Evolutionary conservation across 2,329 filamentous ascomycete species (phyloP).

Genomic region (Mycosphaerella sp.): DNA sequence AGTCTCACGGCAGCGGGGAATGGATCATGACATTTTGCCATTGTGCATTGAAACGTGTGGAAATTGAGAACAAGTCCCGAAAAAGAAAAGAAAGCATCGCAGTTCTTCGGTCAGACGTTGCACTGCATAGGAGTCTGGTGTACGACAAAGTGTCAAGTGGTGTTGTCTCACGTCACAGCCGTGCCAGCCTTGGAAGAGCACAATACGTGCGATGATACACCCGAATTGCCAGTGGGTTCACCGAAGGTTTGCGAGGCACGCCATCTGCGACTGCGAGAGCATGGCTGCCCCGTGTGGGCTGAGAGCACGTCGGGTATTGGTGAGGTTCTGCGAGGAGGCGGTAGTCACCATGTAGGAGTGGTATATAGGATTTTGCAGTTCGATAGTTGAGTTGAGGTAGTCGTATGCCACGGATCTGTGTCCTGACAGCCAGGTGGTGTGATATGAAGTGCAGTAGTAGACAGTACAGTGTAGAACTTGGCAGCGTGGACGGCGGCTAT

Average conservation of each 20-base stretch:
- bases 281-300: neutral
- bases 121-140: constrained; percentile 10
- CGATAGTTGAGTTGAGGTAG: neutral
- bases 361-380: constrained; percentile 2
- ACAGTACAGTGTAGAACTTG: neutral
- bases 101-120: neutral
- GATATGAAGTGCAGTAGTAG: neutral
- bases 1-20: neutral
- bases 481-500: constrained; percentile 1
- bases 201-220: constrained; percentile 8
- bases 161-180: constrained; percentile 14
- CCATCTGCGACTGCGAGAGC: neutral
- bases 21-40: constrained; percentile 4
- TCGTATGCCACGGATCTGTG: constrained; percentile 4
- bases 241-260: neutral
- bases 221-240: neutral
- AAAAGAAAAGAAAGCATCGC: neutral
- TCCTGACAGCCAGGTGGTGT: constrained; percentile 2
- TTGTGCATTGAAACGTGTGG: constrained; percentile 2
- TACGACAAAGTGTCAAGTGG: constrained; percentile 3
- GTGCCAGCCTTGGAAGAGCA: constrained; percentile 1
- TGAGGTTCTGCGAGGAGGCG: neutral
- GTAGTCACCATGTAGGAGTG: neutral
- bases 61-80: neutral
- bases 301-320: neutral